Conservation (phyloP, 768 basidiomycete genomes). For the Tephrocybe sp. region DNA sequence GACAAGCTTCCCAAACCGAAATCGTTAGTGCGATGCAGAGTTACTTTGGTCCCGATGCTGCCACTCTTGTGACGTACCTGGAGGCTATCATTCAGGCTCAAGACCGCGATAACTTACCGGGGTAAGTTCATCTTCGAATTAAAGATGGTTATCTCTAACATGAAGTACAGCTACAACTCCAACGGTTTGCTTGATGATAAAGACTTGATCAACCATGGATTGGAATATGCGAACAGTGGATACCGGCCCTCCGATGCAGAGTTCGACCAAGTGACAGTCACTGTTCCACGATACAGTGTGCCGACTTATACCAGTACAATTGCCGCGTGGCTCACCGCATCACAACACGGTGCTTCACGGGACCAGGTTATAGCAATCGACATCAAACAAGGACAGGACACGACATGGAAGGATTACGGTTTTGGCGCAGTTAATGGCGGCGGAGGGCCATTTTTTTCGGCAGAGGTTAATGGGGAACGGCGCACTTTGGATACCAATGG, state of each 20-base stretch:
- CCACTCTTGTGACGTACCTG: neutral
- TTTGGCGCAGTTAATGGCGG: constrained; percentile 2
- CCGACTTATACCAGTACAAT: constrained; percentile 5
- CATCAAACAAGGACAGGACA: constrained; percentile 5
- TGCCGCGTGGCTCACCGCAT: constrained; percentile 1
- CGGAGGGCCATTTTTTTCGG: constrained; percentile 9
- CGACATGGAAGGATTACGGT: constrained; percentile 11
- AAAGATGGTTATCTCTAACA: neutral
- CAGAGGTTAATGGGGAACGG: constrained; percentile 2
- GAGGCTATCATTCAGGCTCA: neutral
- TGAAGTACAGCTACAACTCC: too few relatives aligned
- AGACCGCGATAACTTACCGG: neutral
- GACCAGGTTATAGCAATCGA: constrained; percentile 8
- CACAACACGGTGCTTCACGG: neutral
- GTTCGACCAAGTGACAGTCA: neutral
- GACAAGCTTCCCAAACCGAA: too few relatives aligned
- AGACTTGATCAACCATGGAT: neutral
- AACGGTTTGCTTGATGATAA: constrained; percentile 3
- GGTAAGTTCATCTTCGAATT: neutral
- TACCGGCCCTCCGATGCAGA: too few relatives aligned
- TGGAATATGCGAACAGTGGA: neutral
- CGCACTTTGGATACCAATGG: constrained; percentile 4
- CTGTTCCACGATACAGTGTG: constrained; percentile 5
- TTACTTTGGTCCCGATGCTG: constrained; percentile 1
- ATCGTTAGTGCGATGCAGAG: neutral